phyloP scores from a whole-genome alignment of 2,329 filamentous ascomycete species.

The Ceratocystis eucalypticola region DNA sequence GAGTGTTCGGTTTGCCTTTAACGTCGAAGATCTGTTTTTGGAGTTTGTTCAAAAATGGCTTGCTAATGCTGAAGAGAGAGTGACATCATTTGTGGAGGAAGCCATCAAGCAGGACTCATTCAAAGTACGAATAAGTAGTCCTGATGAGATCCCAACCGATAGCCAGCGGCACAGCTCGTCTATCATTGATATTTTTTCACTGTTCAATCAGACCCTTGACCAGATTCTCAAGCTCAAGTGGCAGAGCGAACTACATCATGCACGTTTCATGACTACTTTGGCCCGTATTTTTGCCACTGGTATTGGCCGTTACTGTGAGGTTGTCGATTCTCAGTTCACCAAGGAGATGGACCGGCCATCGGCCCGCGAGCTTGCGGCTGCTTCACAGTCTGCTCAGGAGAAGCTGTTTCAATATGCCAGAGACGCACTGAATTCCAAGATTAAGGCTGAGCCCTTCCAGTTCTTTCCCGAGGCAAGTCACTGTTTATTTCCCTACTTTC shows the following conservation, averaged over 20 bases:
- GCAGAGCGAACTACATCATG: constrained; percentile 87
- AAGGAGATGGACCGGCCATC: constrained; percentile 89
- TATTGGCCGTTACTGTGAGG: constrained; percentile 79
- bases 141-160: constrained; percentile 52
- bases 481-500: background rate
- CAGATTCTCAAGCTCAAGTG: constrained; percentile 77
- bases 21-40: constrained; percentile 72
- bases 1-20: constrained; percentile 64
- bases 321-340: constrained; percentile 71
- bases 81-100: constrained; percentile 73
- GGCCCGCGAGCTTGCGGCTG: constrained; percentile 69
- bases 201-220: constrained; percentile 84
- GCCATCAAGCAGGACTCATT: constrained; percentile 87
- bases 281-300: constrained; percentile 73
- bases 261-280: constrained; percentile 91
- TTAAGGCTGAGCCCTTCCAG: constrained; percentile 91
- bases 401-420: constrained; percentile 88
- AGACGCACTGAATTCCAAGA: constrained; percentile 81
- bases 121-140: constrained; percentile 53
- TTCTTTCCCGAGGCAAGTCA: constrained; percentile 73
- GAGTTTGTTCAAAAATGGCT: constrained; percentile 98
- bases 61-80: constrained; percentile 60
- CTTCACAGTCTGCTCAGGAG: constrained; percentile 71
- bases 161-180: constrained; percentile 86
- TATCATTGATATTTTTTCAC: constrained; percentile 81